These are phyloP conservation scores for Lecanosticta acicola DNA, from an alignment of 2,329 filamentous ascomycete species.

Conservation along the genomic window DNA sequence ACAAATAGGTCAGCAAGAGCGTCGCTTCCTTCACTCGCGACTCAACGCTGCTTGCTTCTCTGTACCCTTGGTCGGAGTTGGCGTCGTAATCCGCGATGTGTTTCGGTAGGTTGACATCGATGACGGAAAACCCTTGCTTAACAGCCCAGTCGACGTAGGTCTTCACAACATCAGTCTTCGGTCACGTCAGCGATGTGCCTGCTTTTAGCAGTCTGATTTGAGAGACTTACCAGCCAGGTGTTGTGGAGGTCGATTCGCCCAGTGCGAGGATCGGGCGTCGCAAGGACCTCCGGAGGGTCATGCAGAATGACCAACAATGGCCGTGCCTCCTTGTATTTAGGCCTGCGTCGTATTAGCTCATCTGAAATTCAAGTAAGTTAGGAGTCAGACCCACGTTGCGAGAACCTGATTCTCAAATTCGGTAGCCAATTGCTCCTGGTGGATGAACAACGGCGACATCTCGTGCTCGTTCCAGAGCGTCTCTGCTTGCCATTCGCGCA, in stretches of 20 bases:
- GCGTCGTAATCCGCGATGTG: conserved; percentile 57
- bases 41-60: conserved; percentile 45
- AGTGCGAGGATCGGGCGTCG: conserved; percentile 46
- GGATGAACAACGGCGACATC: conserved; percentile 77
- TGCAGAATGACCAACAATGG: conserved; percentile 83
- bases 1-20: conserved; percentile 77
- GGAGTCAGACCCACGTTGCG: conserved; percentile 28
- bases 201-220: conserved; percentile 25
- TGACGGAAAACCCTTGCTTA: conserved; percentile 69
- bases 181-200: conserved; percentile 38
- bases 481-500: conserved; percentile 70
- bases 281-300: conserved; percentile 51
- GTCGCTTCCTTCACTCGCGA: conserved; percentile 47
- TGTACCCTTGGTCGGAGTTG: conserved; percentile 32
- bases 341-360: conserved; percentile 38
- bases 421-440: conserved; percentile 51
- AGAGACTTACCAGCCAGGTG: conserved; percentile 68
- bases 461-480: conserved; percentile 64
- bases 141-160: conserved; percentile 81
- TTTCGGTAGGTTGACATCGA: conserved; percentile 86
- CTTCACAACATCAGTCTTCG: conserved; percentile 71
- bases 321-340: conserved; percentile 58
- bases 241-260: conserved; percentile 76
- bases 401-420: conserved; percentile 30
- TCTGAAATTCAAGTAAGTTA: background rate